Evolutionary conservation across 306 rosid species (phyloP), one percentile per base, ranked within the genome.

Genomic region (Quillaja saponaria): DNA sequence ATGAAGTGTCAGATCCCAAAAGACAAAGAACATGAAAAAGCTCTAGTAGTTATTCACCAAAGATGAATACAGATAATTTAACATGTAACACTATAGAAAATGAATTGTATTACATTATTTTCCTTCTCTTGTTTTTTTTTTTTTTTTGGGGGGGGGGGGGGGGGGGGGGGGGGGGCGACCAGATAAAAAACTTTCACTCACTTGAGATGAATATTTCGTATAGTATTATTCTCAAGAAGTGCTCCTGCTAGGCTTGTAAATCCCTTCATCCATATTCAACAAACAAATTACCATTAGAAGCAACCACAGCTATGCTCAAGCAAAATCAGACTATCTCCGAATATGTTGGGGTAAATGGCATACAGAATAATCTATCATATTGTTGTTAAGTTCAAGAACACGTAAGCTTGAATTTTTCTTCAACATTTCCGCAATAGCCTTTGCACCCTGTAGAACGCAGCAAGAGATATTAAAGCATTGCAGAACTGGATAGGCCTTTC

Each of bases 331-430:
- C 37, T 14, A 51, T 56, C 58, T 59, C 50, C 21, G 21, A 69
- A 74, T 66, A 71, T 55, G 59, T 58, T 40, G 51, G 47, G 46
- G 64, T 66, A 66, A 75, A 74, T 34, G 55, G 44, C 96, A 52
- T 88, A 92, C 98, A 79, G 98, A 80, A 84, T 88, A 92, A 72
- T 88, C 98, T 38, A 92, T 88, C 88, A 81, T 77, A 78, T 92
- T 92, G 82, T 86, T 89, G 72, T 92, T 92, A 34, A 88, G 95
- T 69, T 92, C 98, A 61, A 92, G 81, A 69, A 65, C 80, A 61
- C 84, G 81, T 80, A 92, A 80, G 78, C 67, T 86, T 19, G 96
- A 71, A 78, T 92, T 89, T 74, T 71, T 78, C 91, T 83, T 88
- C 90, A 92, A 77, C 90, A 89, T 68, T 74, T 92, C 94, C 7